phyloP scores from a whole-genome alignment of 1,139 yeast species.

The Oligophagozyma castellii region DNA sequence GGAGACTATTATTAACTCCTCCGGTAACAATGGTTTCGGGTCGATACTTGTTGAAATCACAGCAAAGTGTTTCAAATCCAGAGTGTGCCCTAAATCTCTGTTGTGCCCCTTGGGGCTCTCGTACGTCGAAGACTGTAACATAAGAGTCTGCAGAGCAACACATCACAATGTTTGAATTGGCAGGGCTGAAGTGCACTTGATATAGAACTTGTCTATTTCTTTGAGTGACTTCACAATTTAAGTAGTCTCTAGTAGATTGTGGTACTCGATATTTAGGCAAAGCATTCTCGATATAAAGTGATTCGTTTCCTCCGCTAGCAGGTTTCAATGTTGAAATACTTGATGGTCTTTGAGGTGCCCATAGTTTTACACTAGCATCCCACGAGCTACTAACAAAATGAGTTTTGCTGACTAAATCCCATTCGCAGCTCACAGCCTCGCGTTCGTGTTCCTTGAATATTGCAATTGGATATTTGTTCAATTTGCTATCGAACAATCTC shows the following conservation, averaged over 20 bases:
- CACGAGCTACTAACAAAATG: constrained; percentile 70
- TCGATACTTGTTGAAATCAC: constrained; percentile 87
- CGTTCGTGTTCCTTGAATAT: constrained; percentile 66
- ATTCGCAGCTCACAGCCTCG: constrained; percentile 78
- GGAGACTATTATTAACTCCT: constrained; percentile 74
- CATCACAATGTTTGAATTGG: constrained; percentile 54
- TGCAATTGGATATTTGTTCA: constrained; percentile 58
- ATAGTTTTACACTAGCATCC: constrained; percentile 79
- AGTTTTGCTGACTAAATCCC: constrained; percentile 73
- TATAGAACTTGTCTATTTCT: constrained; percentile 45
- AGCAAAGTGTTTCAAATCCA: constrained; percentile 65
- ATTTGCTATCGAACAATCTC: constrained; percentile 63
- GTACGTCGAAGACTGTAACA: constrained; percentile 72
- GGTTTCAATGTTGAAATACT: constrained; percentile 48
- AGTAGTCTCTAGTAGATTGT: constrained; percentile 6
- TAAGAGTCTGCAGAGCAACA: constrained; percentile 74
- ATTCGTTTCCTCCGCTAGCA: constrained; percentile 3
- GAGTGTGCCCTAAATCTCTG: constrained; percentile 56
- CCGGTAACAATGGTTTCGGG: constrained; percentile 70
- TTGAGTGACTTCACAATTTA: constrained; percentile 7
- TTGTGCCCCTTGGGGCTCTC: constrained; percentile 44
- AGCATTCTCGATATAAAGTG: constrained; percentile 1
- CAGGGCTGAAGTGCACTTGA: constrained; percentile 77
- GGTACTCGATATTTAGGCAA: constrained; percentile 3
- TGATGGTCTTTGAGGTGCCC: constrained; percentile 47